Percentiles rank a stretch among this genome's conserved stretches.
These are phyloP conservation scores for Paecilomyces fulvus DNA, from an alignment of 2,329 filamentous ascomycete species.

Conservation along the genomic window DNA sequence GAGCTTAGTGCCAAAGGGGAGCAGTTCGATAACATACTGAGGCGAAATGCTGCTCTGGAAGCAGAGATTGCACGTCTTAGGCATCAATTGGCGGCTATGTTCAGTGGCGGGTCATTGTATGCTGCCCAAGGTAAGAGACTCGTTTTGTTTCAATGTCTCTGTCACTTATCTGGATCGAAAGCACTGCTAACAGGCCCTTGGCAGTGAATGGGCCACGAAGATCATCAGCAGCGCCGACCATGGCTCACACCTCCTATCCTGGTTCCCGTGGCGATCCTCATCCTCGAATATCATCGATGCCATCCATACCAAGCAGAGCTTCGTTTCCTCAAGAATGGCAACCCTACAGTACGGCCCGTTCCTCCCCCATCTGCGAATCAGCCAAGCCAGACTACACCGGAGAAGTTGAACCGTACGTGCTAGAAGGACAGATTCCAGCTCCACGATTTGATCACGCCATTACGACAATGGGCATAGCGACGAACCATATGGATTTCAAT, in stretches of 20 bases:
- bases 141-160: background rate
- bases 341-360: conserved; percentile 2
- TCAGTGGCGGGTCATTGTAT: conserved; percentile 11
- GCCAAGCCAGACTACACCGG: background rate
- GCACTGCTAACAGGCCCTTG: background rate
- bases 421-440: background rate
- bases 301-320: conserved; percentile 4
- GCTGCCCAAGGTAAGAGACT: conserved; percentile 1
- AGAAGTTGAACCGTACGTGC: conserved; percentile 1
- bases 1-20: conserved; percentile 44
- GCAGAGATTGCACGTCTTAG: conserved; percentile 47
- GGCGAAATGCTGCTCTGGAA: conserved; percentile 47
- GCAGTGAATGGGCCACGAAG: conserved; percentile 1
- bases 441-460: background rate
- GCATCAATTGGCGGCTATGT: conserved; percentile 35
- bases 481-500: background rate
- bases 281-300: conserved; percentile 3
- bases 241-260: conserved; percentile 6
- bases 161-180: background rate
- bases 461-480: background rate
- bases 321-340: conserved; percentile 8
- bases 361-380: background rate
- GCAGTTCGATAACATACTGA: conserved; percentile 44
- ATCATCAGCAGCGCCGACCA: conserved; percentile 8
- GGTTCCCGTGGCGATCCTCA: conserved; percentile 4